Evolutionary conservation across 2,329 filamentous ascomycete species (phyloP).

Genomic region (Periconia macrospinosa): DNA sequence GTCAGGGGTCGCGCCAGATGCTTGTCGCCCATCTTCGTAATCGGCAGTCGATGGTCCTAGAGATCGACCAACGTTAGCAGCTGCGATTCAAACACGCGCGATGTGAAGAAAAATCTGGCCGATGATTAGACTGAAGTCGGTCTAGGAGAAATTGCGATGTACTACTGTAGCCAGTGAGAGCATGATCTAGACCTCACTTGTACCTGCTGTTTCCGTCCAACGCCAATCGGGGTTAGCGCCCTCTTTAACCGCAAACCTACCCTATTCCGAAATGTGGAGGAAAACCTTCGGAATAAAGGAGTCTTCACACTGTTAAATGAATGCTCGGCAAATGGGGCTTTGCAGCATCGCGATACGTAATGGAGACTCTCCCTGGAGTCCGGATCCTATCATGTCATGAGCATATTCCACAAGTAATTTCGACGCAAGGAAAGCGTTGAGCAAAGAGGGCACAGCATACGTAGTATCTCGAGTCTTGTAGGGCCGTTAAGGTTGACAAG

Average conservation of each 20-base stretch:
- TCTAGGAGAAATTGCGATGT: conserved; percentile 22
- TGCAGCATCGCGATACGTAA: conserved; percentile 2
- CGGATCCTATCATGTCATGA: not conserved
- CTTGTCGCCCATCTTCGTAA: conserved; percentile 22
- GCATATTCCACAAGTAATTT: not conserved
- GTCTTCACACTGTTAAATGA: not conserved
- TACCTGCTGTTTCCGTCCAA: conserved; percentile 15
- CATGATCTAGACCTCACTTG: conserved; percentile 3
- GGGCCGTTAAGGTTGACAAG: not conserved
- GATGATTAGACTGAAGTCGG: conserved; percentile 21
- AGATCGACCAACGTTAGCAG: not conserved
- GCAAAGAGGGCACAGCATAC: not conserved
- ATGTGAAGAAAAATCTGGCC: conserved; percentile 3
- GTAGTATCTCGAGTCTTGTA: not conserved
- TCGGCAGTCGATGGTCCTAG: not conserved
- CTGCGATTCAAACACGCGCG: conserved; percentile 3
- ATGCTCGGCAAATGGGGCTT: not conserved
- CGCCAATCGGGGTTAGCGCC: conserved; percentile 8
- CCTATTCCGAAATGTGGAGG: not conserved
- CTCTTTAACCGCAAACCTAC: not conserved
- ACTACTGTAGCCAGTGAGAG: conserved; percentile 24
- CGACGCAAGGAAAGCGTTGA: not conserved
- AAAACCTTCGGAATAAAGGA: not conserved
- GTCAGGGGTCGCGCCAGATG: conserved; percentile 16
- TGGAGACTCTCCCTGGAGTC: not conserved